Percentiles rank a stretch among this genome's conserved stretches.
These are phyloP conservation scores for Grosmannia clavigera DNA, from an alignment of 2,329 filamentous ascomycete species.

Conservation along the genomic window DNA sequence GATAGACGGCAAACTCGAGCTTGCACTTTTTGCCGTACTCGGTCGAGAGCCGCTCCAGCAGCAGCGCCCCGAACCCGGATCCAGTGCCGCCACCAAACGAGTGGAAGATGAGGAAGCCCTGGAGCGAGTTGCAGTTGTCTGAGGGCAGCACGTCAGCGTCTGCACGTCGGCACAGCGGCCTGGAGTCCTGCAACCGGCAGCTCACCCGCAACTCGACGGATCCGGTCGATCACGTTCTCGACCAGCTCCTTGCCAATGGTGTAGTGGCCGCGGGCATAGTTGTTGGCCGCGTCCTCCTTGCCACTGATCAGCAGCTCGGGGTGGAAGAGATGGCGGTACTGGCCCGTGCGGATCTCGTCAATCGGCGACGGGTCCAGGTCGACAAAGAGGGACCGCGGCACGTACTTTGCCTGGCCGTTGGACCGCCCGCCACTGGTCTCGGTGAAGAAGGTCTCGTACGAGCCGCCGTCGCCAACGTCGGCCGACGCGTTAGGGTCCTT, in stretches of 20 bases:
- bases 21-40: slow-evolving; percentile 69
- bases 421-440: slow-evolving; percentile 49
- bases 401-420: slow-evolving; percentile 38
- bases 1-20: slow-evolving; percentile 63
- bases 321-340: slow-evolving; percentile 59
- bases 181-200: no score
- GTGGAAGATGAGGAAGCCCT: slow-evolving; percentile 65
- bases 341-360: slow-evolving; percentile 59
- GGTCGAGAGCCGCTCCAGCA: slow-evolving; percentile 59
- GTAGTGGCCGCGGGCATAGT: slow-evolving; percentile 66
- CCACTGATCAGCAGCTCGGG: slow-evolving; percentile 60
- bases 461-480: slow-evolving; percentile 48
- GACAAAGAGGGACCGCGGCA: slow-evolving; percentile 60
- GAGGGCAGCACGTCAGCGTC: neutral
- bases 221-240: slow-evolving; percentile 55
- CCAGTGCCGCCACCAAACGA: slow-evolving; percentile 63
- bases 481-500: slow-evolving; percentile 45
- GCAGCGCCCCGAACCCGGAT: slow-evolving; percentile 59
- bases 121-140: slow-evolving; percentile 63
- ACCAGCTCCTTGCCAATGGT: slow-evolving; percentile 68
- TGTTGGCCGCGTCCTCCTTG: slow-evolving; percentile 68
- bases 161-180: no score
- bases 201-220: slow-evolving; percentile 57
- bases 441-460: slow-evolving; percentile 62
- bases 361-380: slow-evolving; percentile 62